Evolutionary conservation across 805 yeast genomes (phyloP).

Genomic region (Candida endomychidarum): DNA sequence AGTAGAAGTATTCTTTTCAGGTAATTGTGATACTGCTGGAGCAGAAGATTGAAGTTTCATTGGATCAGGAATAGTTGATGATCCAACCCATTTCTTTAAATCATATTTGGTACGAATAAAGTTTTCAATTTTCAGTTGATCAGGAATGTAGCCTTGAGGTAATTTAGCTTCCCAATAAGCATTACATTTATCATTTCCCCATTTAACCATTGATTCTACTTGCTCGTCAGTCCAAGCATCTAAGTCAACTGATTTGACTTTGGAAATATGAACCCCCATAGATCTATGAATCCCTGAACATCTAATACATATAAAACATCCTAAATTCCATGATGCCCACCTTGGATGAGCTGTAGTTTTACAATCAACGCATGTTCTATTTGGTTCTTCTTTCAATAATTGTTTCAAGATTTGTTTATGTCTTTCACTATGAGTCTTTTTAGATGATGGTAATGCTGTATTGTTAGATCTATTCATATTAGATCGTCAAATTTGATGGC

Average conservation of each 20-base stretch:
- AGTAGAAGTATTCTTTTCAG: background rate
- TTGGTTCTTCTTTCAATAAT: slow-evolving; percentile 72
- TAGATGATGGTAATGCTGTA: slow-evolving; percentile 42
- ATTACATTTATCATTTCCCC: slow-evolving; percentile 87
- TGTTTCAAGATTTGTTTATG: slow-evolving; percentile 73
- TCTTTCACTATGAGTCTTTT: slow-evolving; percentile 47
- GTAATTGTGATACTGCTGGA: slow-evolving; percentile 2
- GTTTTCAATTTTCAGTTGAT: slow-evolving; percentile 79
- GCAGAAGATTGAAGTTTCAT: slow-evolving; percentile 26
- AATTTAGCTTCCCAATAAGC: slow-evolving; percentile 79
- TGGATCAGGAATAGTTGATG: slow-evolving; percentile 62
- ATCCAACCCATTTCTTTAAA: slow-evolving; percentile 77
- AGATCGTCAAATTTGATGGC: background rate
- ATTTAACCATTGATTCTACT: slow-evolving; percentile 70
- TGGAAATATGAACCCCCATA: slow-evolving; percentile 92
- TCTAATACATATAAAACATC: slow-evolving; percentile 88
- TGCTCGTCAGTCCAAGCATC: slow-evolving; percentile 98
- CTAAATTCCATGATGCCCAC: slow-evolving; percentile 97
- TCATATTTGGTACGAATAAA: slow-evolving; percentile 93
- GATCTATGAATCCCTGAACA: slow-evolving; percentile 96
- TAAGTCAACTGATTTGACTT: slow-evolving; percentile 90
- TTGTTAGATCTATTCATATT: slow-evolving; percentile 8
- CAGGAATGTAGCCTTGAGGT: slow-evolving; percentile 71
- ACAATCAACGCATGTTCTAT: slow-evolving; percentile 87
- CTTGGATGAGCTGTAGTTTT: slow-evolving; percentile 87